Evolutionary conservation across 73 alveolate genomes (phyloP).

Genomic region (Breviolum minutum): DNA sequence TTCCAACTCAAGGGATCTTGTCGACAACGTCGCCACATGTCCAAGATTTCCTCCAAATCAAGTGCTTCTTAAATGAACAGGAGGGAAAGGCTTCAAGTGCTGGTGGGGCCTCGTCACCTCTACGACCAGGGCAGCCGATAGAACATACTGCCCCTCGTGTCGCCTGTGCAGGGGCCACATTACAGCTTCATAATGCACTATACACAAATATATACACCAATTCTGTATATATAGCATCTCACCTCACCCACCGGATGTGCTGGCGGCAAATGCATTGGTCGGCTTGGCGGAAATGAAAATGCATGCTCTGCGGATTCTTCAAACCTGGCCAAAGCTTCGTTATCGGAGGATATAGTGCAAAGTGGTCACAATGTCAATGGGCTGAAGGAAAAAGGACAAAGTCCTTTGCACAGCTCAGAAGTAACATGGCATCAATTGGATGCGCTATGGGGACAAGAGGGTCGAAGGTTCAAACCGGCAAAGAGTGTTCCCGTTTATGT

Average conservation of each 20-base stretch:
- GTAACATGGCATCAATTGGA: too few species aligned
- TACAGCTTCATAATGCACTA: too few species aligned
- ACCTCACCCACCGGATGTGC: slow-evolving; percentile 95
- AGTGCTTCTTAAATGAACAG: neutral
- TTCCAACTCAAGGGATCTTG: slow-evolving; percentile 86
- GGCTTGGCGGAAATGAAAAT: slow-evolving; percentile 88
- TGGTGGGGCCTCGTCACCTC: slow-evolving; percentile 66
- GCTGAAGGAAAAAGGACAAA: too few species aligned
- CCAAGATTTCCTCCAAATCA: slow-evolving; percentile 48
- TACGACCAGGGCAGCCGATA: slow-evolving; percentile 82
- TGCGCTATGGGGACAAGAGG: neutral
- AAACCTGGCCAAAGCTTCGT: slow-evolving; percentile 47
- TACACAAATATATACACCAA: neutral
- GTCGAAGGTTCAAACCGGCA: neutral
- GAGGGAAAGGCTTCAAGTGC: neutral
- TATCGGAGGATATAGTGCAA: too few species aligned
- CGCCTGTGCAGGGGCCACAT: slow-evolving; percentile 1
- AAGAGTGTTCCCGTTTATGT: too few species aligned
- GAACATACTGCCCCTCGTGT: slow-evolving; percentile 83
- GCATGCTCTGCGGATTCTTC: slow-evolving; percentile 74
- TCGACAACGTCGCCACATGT: slow-evolving; percentile 85
- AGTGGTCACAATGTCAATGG: too few species aligned
- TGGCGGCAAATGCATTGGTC: slow-evolving; percentile 92
- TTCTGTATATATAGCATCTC: neutral
- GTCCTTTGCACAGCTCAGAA: too few species aligned